Evolutionary conservation across 257 asterid genomes (phyloP), one percentile per base, ranked within the genome.

Genomic region (Cinchona pubescens): DNA sequence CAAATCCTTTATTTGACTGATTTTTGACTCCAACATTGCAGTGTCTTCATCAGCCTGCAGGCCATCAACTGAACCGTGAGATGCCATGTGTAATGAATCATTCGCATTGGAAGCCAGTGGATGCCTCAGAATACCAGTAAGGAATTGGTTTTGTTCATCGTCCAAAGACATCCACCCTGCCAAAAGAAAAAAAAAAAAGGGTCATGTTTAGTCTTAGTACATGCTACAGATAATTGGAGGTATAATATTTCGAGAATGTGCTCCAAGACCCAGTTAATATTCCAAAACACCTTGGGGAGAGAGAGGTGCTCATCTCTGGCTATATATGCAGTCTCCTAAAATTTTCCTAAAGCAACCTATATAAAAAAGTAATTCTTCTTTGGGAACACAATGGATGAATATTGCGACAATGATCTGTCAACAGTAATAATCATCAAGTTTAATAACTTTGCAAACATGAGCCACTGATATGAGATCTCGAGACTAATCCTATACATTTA

Each of bases 111-210:
- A 77, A 79, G 73, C 90, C 67, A 72, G 66, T 16, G 92, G 85
- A 80, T 76, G 74, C 74, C 64, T 62, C 78, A 81, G 83, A 86
- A 91, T 91, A 63, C 78, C 82, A 27, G 82, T 79, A 72, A 95
- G 92, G 81, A 85, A 88, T 81, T 85, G 88, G 69, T 75, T 71
- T 71, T 95, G 99, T 61, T 84, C 96, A 69, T 80, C 86, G 79
- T 95, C 98, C 86, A 95, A 80, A 25, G 86, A 83, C 74, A 95
- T 79, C 99, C 99, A 94, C 82, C 97, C 99, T 95, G 79, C 86
- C 83, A 48, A 37, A 23, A 66, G 29, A 43, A 67, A 42, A 40
- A 48, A n/a, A 21, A 34, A 16, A 10, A 46, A 37, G n/a, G 2
- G 19, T 56, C 25, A 56, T n/a, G n/a, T 38, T 13, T 43, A 15